Evolutionary conservation across 192 early-diverging fungal genomes (phyloP), one percentile per base, ranked within the genome.

Genomic region (Coemansia sp.): DNA sequence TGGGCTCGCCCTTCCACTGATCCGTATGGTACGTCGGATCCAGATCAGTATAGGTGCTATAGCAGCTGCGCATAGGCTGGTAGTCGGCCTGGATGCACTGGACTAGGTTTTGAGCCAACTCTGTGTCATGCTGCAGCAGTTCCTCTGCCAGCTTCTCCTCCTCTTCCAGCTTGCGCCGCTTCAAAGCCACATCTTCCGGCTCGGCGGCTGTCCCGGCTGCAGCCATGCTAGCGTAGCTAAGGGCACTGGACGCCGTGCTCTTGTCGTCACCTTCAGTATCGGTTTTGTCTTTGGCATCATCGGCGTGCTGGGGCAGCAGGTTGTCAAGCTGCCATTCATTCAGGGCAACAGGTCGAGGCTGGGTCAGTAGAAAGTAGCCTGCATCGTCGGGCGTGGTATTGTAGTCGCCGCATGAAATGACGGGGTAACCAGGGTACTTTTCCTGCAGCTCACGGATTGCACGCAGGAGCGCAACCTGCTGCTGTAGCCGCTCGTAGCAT

Each of bases 301-400:
- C 42, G 0, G 37, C 45, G 11, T 60, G 32, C 36, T 2, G 47
- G 17, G 73, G 73, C 9, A 77, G 58, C 44, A 77, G 36, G 32
- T 77, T 68, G 25, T 77, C 73, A 7, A 61, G 44, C 55, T 77
- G 73, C 61, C 54, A 52, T 10, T 77, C 73, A 39, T 50, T 77
- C 17, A 77, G 74, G 4, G 43, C 37, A 8, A 78, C 61, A 0
- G 81, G 79, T 9, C 79, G 71, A 36, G 58, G 38, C 46, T 61
- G 77, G 13, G 79, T 80, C 58, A 80, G 53, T 14, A 78, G 60
- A 32, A 64, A 68, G 60, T 83, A 83, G 9, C 73, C 79, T 30
- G 79, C 81, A 46, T 83, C 81, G 23, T 78, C 72, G 1, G 81
- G 81, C 1, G 81, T 83, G 8, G 81, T 83, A 45, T 83, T 83